These are phyloP conservation scores for Larix kaempferi DNA, from an alignment of 75 land plant species.

Conservation along the genomic window DNA sequence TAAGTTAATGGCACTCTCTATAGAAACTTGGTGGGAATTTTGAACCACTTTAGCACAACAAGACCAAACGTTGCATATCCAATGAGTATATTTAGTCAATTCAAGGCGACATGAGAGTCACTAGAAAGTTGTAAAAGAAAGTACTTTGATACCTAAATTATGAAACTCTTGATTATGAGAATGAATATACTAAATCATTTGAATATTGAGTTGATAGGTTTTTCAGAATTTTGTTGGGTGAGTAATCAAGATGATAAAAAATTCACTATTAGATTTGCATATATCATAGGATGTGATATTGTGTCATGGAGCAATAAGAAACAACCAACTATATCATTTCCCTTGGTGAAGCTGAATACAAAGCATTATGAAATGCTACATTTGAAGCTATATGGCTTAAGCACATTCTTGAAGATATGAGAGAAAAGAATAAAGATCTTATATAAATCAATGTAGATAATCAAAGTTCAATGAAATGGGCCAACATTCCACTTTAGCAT, in stretches of 20 bases:
- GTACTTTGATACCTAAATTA: not conserved
- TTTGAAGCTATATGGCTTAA: not conserved
- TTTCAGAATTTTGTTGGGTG: not conserved
- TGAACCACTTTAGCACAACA: not conserved
- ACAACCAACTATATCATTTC: too few species aligned
- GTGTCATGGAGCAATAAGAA: not conserved
- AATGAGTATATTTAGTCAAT: not conserved
- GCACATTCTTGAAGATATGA: not conserved
- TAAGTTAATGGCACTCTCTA: not conserved
- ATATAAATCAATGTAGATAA: too few species aligned
- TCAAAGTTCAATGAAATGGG: too few species aligned
- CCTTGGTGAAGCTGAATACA: not conserved
- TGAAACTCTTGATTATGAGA: not conserved
- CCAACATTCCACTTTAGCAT: too few species aligned
- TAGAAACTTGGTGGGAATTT: not conserved
- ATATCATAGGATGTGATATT: not conserved
- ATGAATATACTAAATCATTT: not conserved
- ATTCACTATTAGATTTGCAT: not conserved
- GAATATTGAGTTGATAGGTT: not conserved
- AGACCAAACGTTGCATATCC: too few species aligned
- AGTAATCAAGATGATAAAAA: too few species aligned
- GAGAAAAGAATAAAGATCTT: not conserved
- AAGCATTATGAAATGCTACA: not conserved
- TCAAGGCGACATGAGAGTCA: not conserved
- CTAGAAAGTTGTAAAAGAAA: not conserved